phyloP scores from a whole-genome alignment of 306 rosid species.

The Castanopsis chinensis region DNA sequence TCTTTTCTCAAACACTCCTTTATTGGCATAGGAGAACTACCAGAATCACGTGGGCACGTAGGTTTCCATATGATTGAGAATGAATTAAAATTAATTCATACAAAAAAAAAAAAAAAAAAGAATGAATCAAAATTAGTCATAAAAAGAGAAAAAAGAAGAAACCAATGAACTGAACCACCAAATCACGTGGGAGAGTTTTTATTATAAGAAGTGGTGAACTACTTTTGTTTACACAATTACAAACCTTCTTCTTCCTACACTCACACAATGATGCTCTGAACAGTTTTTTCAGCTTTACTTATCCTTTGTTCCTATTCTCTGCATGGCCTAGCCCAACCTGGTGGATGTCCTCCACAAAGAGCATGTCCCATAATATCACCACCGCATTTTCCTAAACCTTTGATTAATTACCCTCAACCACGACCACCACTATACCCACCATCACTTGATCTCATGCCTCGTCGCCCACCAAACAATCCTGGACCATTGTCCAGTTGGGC shows the following conservation, averaged over 20 bases:
- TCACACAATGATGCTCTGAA: background rate
- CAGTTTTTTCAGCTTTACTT: background rate
- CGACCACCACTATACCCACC: slow-evolving; percentile 33
- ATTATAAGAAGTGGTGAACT: background rate
- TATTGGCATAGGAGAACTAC: background rate
- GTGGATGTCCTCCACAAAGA: background rate
- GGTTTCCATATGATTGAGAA: background rate
- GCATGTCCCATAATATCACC: slow-evolving; percentile 1
- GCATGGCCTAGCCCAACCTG: slow-evolving; percentile 16
- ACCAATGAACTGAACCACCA: too few relatives aligned
- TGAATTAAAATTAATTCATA: too few relatives aligned
- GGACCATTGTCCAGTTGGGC: slow-evolving; percentile 34
- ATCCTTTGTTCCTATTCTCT: slow-evolving; percentile 2
- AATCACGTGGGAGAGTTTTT: background rate
- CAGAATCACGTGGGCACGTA: background rate
- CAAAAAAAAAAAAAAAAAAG: too few relatives aligned
- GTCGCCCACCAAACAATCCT: slow-evolving; percentile 28
- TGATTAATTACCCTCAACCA: slow-evolving; percentile 9
- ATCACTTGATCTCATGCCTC: slow-evolving; percentile 21
- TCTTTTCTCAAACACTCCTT: background rate
- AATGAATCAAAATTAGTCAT: too few relatives aligned
- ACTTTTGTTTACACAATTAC: background rate
- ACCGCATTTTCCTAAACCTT: slow-evolving; percentile 25
- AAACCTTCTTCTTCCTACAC: background rate
- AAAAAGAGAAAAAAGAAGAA: too few relatives aligned